Base-by-base conservation (phyloP, 164 flowering plant genomes). In the Umbellularia californica region DNA sequence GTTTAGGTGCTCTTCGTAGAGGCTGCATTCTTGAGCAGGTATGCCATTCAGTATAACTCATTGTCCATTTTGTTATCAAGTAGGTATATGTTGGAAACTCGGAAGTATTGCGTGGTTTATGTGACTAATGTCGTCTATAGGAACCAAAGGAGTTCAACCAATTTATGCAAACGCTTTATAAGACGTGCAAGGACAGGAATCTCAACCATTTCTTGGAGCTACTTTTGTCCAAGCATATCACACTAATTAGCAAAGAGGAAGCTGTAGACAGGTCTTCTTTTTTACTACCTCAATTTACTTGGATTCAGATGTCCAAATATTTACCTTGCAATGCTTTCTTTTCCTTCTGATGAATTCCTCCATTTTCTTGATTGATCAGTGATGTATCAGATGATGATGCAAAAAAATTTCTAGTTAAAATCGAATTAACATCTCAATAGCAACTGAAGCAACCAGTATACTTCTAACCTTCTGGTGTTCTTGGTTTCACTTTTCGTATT, bases 11-110 rank as follows among this genome's bases (percentile, higher is more conserved):
- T 58, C 90, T 95, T 58, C 93, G 95, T 77, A 90, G 88, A 76
- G 97, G 94, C 23, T 95, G 99, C 82, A 81, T 93, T 72, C 81
- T 89, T 76, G 97, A 95, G 80, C 98, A 93, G 85, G 99, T 92
- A 81, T 30, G 70, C 58, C 15, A 47, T 11, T 72, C 27, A 20
- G 33, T 10, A 62, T n/a, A 28, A 47, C 28, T 50, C 3, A 20
- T 67, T 9, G 15, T 67, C 69, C 22, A 25, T 67, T 28, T 30
- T 27, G 47, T 67, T 5, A 9, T 67, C 3, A 55, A 17, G 60
- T 3, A 19, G 7, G 60, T 55, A 14, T 15, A 55, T 55, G 17
- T 55, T 55, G 60, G n/a, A 55, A 55, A 3, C 7, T 55, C 6
- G 13, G 13, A 55, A 55, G 20, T 15, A 17, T 17, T 55, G 60